phyloP scores from a whole-genome alignment of 148 eudicot species.

The Arbutus unedo region DNA sequence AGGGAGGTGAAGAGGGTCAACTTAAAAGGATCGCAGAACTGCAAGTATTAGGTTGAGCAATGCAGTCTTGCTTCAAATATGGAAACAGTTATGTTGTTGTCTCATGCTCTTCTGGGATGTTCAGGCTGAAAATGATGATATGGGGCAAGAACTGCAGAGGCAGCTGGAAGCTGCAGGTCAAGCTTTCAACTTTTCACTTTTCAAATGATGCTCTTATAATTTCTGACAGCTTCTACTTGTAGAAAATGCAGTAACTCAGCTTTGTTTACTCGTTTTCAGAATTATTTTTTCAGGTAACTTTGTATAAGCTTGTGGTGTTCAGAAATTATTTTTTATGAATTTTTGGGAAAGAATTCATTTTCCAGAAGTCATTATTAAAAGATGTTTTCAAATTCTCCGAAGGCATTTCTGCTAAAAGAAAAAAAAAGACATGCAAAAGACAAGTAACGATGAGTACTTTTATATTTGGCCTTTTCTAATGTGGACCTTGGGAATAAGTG shows the following conservation, averaged over 20 bases:
- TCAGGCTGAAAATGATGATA: conserved; percentile 85
- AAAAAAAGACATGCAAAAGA: background rate
- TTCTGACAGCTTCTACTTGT: background rate
- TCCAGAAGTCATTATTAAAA: background rate
- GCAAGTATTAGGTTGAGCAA: conserved; percentile 43
- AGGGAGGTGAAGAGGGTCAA: conserved; percentile 98
- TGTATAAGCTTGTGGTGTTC: background rate
- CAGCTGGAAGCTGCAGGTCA: conserved; percentile 97
- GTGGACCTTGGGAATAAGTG: background rate
- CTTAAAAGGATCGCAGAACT: conserved; percentile 87
- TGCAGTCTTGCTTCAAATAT: background rate
- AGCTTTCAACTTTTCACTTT: background rate
- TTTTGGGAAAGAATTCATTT: background rate
- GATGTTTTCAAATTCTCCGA: background rate
- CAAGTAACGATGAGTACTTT: background rate
- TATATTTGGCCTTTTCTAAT: background rate
- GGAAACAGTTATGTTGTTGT: background rate
- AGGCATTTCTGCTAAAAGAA: background rate
- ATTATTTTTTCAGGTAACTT: background rate
- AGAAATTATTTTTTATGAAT: background rate
- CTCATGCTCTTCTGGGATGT: background rate
- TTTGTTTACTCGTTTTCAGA: background rate
- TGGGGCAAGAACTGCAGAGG: conserved; percentile 91
- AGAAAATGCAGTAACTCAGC: background rate
- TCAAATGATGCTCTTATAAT: background rate